Conservation (phyloP, 164 flowering plant genomes). For the Nymphaea colorata region DNA sequence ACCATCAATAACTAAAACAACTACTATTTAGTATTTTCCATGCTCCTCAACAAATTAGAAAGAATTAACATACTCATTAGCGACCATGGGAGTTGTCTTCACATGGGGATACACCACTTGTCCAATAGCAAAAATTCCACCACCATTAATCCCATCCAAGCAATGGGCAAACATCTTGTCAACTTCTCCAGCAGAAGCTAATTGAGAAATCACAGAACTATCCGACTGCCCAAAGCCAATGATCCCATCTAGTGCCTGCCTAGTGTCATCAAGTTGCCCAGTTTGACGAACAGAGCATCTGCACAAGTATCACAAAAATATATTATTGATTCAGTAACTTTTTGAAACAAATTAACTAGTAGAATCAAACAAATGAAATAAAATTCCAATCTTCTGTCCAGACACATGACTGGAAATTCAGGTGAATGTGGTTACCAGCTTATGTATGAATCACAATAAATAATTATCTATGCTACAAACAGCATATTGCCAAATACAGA, state of each 20-base stretch:
- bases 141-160: conserved; percentile 64
- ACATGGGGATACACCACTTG: conserved; percentile 71
- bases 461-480: too few relatives aligned
- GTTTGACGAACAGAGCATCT: conserved; percentile 83
- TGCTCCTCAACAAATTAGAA: background rate
- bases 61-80: conserved; percentile 56
- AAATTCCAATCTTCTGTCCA: too few relatives aligned
- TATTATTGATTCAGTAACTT: background rate
- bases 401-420: too few relatives aligned
- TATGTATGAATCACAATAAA: too few relatives aligned
- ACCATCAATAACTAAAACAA: too few relatives aligned
- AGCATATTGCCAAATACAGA: too few relatives aligned
- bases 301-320: background rate
- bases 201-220: conserved; percentile 81
- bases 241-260: conserved; percentile 82
- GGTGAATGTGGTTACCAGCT: too few relatives aligned
- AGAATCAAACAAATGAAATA: background rate
- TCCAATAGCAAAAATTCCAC: conserved; percentile 95
- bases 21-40: too few relatives aligned
- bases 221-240: conserved; percentile 93
- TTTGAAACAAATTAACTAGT: background rate
- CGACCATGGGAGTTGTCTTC: conserved; percentile 64
- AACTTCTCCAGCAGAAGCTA: conserved; percentile 68
- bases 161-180: conserved; percentile 81
- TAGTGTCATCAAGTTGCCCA: conserved; percentile 56